Base-by-base conservation (phyloP, 345 rosid species). In the Ceriops tagal region DNA sequence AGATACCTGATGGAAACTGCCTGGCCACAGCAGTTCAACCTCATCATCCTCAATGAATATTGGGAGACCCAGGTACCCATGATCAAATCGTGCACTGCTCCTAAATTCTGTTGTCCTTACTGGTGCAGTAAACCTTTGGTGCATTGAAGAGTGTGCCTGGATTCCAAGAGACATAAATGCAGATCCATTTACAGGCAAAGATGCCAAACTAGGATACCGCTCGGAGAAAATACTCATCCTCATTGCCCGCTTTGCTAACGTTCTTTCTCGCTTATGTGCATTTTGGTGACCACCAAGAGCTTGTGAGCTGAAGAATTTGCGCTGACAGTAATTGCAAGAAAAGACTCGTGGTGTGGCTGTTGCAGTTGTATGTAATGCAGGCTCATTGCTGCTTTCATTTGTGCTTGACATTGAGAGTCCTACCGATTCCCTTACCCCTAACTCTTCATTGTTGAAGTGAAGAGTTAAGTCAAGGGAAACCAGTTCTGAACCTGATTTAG, bases 21-120 rank as follows among this genome's bases (percentile, higher is more conserved):
- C 96, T 0, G 92, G 96, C 92, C 96, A 89, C 7, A 87, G 66
- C 67, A 85, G 62, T 79, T 86, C 92, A 8, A 83, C 78, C 67
- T 83, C 87, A 15, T 87, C 88, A 1, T 86, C 92, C 58, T 89
- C 90, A 55, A 83, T 5, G 49, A 67, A 84, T 26, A 83, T 69
- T 2, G 92, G 90, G 26, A 77, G 56, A 67, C 89, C 78, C 4
- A 79, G 69, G 75, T 76, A 80, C 1, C 84, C 84, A 0, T 86
- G 80, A 69, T 83, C 84, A 30, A 80, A 84, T 73, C 83, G 84
- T 2, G 87, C 80, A 60, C 67, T 73, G 80, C 68, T 84, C 67
- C 85, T 85, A 18, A 75, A 61, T 11, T 83, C 90, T 39, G 58
- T 72, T n/a, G 84, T 65, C 73, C 83, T 76, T 37, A 77, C 53